phyloP scores from a whole-genome alignment of 495 filamentous ascomycete genomes.

The Penicillium ucsense region DNA sequence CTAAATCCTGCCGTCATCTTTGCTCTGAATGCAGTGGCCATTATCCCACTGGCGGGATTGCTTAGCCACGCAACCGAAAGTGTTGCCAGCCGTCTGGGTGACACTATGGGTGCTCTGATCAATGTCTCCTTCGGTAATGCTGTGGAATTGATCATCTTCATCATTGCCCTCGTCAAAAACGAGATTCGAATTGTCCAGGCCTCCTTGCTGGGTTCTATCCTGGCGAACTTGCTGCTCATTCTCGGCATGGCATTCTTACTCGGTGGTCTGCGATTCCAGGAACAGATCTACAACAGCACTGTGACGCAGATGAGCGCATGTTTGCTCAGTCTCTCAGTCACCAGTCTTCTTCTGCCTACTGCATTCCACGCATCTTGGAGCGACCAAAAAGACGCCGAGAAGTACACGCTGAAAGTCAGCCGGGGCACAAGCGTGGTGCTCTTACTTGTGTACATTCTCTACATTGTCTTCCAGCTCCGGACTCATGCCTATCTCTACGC shows the following conservation, averaged over 20 bases:
- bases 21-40: conserved; percentile 73
- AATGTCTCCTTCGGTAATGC: conserved; percentile 88
- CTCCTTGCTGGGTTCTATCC: conserved; percentile 76
- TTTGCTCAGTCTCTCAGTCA: conserved; percentile 79
- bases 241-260: conserved; percentile 84
- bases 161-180: conserved; percentile 39
- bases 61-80: conserved; percentile 75
- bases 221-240: conserved; percentile 80
- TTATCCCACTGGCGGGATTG: conserved; percentile 73
- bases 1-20: conserved; percentile 50
- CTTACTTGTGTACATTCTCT: conserved; percentile 73
- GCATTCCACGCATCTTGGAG: conserved; percentile 86
- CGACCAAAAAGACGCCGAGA: conserved; percentile 50
- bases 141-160: conserved; percentile 80
- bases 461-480: conserved; percentile 84
- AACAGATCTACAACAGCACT: conserved; percentile 92
- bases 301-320: conserved; percentile 94
- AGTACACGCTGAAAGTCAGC: conserved; percentile 68
- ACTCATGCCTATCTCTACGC: conserved; percentile 87
- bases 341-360: conserved; percentile 75
- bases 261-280: conserved; percentile 76
- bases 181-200: conserved; percentile 88
- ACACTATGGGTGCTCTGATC: conserved; percentile 71
- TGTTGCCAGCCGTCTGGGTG: conserved; percentile 65
- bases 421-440: conserved; percentile 86